phyloP scores from a whole-genome alignment of 2,329 filamentous ascomycete genomes.

The Aspergillus glaucus region DNA sequence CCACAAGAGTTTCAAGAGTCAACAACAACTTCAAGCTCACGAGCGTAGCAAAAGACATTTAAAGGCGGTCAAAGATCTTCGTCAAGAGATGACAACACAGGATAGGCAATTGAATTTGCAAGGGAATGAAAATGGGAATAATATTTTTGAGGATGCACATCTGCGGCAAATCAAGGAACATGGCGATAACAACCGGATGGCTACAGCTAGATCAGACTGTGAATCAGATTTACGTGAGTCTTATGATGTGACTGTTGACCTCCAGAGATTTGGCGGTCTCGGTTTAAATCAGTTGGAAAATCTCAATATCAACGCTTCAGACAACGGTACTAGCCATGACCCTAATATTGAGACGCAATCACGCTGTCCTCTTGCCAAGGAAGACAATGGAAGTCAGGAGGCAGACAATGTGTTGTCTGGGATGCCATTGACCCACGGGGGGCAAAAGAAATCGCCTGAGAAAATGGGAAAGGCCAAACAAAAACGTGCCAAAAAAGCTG shows the following conservation, averaged over 20 bases:
- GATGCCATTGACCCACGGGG: slow-evolving; percentile 8
- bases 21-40: slow-evolving; percentile 84
- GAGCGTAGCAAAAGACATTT: slow-evolving; percentile 95
- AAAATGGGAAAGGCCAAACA: slow-evolving; percentile 49
- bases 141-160: background rate
- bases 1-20: slow-evolving; percentile 71
- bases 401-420: too few relatives aligned
- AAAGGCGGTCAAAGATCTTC: slow-evolving; percentile 75
- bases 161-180: background rate
- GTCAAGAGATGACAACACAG: slow-evolving; percentile 76
- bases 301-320: background rate
- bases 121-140: background rate
- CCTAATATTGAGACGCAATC: slow-evolving; percentile 11
- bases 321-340: slow-evolving; percentile 38
- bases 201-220: background rate
- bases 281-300: background rate
- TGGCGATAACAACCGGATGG: background rate
- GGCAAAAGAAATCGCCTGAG: slow-evolving; percentile 13
- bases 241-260: background rate
- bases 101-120: slow-evolving; percentile 47
- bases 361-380: background rate
- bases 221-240: background rate
- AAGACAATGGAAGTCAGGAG: slow-evolving; percentile 3
- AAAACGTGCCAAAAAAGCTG: slow-evolving; percentile 47
- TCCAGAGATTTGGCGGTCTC: background rate